Evolutionary conservation across 1,284 basidiomycete species (phyloP), one percentile per base, ranked within the genome.

Genomic region (Phlebopus sp.): DNA sequence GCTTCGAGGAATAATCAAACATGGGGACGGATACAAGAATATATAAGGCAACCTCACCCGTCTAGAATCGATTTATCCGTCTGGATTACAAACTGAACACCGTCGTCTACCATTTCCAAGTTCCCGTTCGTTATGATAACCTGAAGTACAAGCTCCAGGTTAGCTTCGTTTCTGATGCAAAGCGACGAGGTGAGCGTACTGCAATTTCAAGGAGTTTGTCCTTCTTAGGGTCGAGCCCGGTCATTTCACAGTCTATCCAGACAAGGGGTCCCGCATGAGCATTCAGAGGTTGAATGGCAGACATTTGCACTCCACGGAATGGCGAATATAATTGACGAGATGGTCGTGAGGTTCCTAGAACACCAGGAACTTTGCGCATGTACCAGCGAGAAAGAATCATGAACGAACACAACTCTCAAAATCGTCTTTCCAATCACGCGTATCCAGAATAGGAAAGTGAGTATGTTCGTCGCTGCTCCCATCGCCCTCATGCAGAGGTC

Each of bases 171-270:
- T 2, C 19, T 9, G 41, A 14, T n/a, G 37, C n/a, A 31, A 30
- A 52, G 63, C 37, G 23, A 25, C 36, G 18, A 39, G 41, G 25
- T 41, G 3, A 6, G 57, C 68, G 29, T 46, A 84, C 84, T 11
- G 86, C 85, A 60, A 89, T 84, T 63, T 93, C 90, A 4, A 93
- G 62, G 19, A 93, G 79, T 49, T 81, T 81, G 62, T 93, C 86
- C 25, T 65, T 80, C 23, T 76, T 72, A 3, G 76, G 75, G 59
- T 86, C 68, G 18, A 85, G 64, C 4, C 83, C 84, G 2, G 89
- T 91, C 91, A 93, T 93, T 68, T 93, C 90, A 59, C 90, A 90
- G 63, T 93, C 91, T 42, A 93, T 79, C 90, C 90, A 93, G 2
- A 93, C 87, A 41, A 93, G 68, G 8, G 91, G 90, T 0, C 87